Conservation (phyloP, 768 basidiomycete species). For the Psilocybe tampanensis region DNA sequence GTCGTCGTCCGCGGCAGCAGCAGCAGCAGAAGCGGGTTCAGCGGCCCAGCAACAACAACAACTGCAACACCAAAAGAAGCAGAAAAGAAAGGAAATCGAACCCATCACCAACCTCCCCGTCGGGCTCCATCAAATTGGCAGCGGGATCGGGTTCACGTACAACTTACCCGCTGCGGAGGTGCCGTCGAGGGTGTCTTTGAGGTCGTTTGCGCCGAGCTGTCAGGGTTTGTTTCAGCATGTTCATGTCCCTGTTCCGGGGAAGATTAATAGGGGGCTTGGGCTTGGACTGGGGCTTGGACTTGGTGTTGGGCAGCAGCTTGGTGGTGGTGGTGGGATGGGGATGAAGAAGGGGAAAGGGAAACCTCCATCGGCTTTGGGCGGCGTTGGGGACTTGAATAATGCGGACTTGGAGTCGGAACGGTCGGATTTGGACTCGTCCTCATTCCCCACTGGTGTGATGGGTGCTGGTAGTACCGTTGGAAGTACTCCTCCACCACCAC, state of each 20-base stretch:
- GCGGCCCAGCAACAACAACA: neutral
- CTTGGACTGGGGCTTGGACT: conserved; percentile 20
- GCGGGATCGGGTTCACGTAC: conserved; percentile 55
- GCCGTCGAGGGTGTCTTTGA: conserved; percentile 23
- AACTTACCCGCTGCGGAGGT: conserved; percentile 31
- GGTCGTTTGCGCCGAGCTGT: conserved; percentile 23
- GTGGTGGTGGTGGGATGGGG: neutral
- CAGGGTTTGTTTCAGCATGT: conserved; percentile 22
- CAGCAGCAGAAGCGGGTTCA: neutral
- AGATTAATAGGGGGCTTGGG: conserved; percentile 19
- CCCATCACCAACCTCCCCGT: conserved; percentile 40
- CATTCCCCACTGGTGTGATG: too few relatives aligned
- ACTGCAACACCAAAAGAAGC: too few relatives aligned
- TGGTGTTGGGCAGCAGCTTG: conserved; percentile 1
- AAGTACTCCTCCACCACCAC: too few relatives aligned
- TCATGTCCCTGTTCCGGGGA: conserved; percentile 21
- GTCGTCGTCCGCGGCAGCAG: too few relatives aligned
- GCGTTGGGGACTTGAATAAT: too few relatives aligned
- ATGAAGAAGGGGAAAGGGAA: too few relatives aligned
- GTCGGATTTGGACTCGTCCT: too few relatives aligned
- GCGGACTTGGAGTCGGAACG: too few relatives aligned
- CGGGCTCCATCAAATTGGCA: conserved; percentile 49
- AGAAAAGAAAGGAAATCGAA: conserved; percentile 18
- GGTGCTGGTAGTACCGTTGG: too few relatives aligned
- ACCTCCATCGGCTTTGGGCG: too few relatives aligned